Percentiles rank a stretch among this genome's conserved stretches.
phyloP scores from a whole-genome alignment of 257 asterid species.

The Fraxinus cuspidata region DNA sequence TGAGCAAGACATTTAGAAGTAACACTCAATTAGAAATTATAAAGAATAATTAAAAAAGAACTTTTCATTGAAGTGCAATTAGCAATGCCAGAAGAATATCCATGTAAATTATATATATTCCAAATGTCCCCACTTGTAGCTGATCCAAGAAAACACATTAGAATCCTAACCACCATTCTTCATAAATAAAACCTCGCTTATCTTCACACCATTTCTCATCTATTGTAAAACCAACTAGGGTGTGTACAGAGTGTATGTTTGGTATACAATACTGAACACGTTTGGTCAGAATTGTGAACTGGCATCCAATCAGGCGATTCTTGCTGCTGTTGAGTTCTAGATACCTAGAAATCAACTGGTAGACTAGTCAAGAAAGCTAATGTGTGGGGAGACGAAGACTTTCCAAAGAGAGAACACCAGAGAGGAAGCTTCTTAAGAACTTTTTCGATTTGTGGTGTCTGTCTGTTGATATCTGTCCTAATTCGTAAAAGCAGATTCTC shows the following conservation, averaged over 20 bases:
- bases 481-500: conserved; percentile 50
- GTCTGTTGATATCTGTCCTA: conserved; percentile 69
- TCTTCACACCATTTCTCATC: background rate
- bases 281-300: background rate
- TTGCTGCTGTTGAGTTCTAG: background rate
- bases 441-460: conserved; percentile 49
- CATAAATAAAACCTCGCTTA: background rate
- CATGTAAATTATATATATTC: background rate
- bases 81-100: background rate
- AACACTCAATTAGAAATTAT: background rate
- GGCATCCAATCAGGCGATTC: background rate
- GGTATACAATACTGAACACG: background rate
- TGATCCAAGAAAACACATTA: background rate
- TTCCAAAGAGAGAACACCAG: conserved; percentile 90
- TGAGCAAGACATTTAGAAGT: background rate
- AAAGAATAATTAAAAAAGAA: too few relatives aligned
- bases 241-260: background rate
- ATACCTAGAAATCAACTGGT: conserved; percentile 45
- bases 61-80: background rate
- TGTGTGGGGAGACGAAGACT: conserved; percentile 76
- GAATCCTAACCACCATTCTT: background rate
- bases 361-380: conserved; percentile 65
- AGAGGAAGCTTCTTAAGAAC: conserved; percentile 68
- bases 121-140: background rate
- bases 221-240: background rate